A percentile compares a stretch with the other conserved stretches of the same genome.
phyloP scores from a whole-genome alignment of 2,329 filamentous ascomycete species.

The Hypoxylon sp. region DNA sequence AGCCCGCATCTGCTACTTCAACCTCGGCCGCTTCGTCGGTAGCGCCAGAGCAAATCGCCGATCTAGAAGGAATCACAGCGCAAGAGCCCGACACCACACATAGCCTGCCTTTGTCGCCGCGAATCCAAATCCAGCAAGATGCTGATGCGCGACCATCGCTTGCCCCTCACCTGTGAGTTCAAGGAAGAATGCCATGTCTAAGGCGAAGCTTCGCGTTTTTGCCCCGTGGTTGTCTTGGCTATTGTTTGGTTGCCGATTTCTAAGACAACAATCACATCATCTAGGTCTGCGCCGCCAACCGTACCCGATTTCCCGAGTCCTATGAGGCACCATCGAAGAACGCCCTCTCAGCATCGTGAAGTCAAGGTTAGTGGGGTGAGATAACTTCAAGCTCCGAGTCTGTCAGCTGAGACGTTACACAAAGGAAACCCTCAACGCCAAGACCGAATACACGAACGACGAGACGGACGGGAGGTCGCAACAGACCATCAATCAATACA shows the following conservation, averaged over 20 bases:
- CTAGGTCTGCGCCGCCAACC: constrained; percentile 62
- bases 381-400: constrained; percentile 9
- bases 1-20: constrained; percentile 34
- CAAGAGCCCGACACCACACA: constrained; percentile 34
- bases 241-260: constrained; percentile 32
- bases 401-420: constrained; percentile 26
- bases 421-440: constrained; percentile 94
- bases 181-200: constrained; percentile 21
- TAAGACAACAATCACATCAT: constrained; percentile 36
- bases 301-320: constrained; percentile 65
- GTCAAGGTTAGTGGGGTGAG: constrained; percentile 64
- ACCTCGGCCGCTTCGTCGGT: constrained; percentile 36
- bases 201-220: constrained; percentile 25
- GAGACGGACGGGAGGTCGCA: constrained; percentile 83
- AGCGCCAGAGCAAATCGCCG: constrained; percentile 27
- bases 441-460: constrained; percentile 87
- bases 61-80: constrained; percentile 20
- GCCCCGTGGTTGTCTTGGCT: constrained; percentile 42
- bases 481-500: constrained; percentile 94
- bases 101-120: constrained; percentile 55
- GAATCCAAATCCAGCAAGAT: constrained; percentile 57
- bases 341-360: constrained; percentile 70
- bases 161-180: constrained; percentile 61
- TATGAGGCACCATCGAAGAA: constrained; percentile 70
- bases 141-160: constrained; percentile 56